Conservation (phyloP, 768 basidiomycete genomes). For the Termitomyces sp. region DNA sequence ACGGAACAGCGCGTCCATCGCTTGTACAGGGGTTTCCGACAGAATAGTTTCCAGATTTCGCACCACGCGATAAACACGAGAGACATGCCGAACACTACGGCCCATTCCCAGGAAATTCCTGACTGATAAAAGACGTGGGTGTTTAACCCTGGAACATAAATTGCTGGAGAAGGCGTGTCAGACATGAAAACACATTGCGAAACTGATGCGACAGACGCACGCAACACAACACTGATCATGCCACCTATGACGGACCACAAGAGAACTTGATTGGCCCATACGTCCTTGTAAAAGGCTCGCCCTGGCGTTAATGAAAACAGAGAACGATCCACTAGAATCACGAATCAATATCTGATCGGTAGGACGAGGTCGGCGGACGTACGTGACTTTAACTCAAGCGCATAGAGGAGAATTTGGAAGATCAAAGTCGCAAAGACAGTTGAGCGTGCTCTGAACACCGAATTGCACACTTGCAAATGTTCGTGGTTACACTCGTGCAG, state of each 20-base stretch:
- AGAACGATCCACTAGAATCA: slow-evolving; percentile 28
- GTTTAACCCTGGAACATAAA: slow-evolving; percentile 33
- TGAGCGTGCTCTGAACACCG: slow-evolving; percentile 30
- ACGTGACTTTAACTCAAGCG: slow-evolving; percentile 32
- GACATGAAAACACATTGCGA: background rate
- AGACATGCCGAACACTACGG: slow-evolving; percentile 30
- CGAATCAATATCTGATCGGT: background rate
- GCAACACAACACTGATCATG: slow-evolving; percentile 31
- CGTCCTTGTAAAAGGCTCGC: slow-evolving; percentile 26
- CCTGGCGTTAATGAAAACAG: slow-evolving; percentile 30
- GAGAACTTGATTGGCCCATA: slow-evolving; percentile 29
- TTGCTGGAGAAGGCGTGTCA: slow-evolving; percentile 16
- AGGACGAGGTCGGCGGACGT: slow-evolving; percentile 7
- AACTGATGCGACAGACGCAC: slow-evolving; percentile 18
- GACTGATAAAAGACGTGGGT: slow-evolving; percentile 31
- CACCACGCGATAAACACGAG: slow-evolving; percentile 28
- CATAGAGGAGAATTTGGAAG: slow-evolving; percentile 30
- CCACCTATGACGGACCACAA: slow-evolving; percentile 28
- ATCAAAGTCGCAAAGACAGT: slow-evolving; percentile 32
- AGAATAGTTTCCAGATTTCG: slow-evolving; percentile 33
- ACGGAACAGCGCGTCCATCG: slow-evolving; percentile 17
- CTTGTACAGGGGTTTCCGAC: slow-evolving; percentile 22
- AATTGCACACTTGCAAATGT: slow-evolving; percentile 18
- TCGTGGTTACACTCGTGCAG: slow-evolving; percentile 26
- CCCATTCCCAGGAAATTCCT: slow-evolving; percentile 35